Conservation (phyloP, 106 monocot genomes). For the Dendrobium chrysotoxum region DNA sequence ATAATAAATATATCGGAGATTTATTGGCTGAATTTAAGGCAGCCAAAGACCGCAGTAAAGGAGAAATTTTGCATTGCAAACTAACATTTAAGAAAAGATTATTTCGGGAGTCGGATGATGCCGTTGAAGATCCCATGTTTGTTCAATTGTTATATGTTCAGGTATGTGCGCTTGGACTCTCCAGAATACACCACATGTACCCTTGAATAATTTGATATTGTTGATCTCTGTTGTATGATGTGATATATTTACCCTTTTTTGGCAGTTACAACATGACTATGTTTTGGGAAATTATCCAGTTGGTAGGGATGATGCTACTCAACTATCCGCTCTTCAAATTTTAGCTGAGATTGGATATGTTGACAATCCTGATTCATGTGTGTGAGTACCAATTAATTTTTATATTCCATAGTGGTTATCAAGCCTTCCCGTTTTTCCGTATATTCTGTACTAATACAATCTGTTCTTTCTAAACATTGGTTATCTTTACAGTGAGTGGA, state of each 20-base stretch:
- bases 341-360: conserved; percentile 81
- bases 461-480: neutral
- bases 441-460: neutral
- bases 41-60: conserved; percentile 94
- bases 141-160: conserved; percentile 96
- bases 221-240: neutral
- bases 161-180: conserved; percentile 28
- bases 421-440: neutral
- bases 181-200: neutral
- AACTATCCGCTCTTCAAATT: conserved; percentile 89
- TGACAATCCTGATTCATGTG: conserved; percentile 72
- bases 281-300: conserved; percentile 97
- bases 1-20: conserved; percentile 98
- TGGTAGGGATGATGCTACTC: conserved; percentile 94
- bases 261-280: conserved; percentile 96
- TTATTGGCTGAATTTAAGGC: conserved; percentile 84
- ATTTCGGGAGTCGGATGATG: conserved; percentile 98
- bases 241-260: conserved; percentile 7
- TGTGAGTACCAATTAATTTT: conserved; percentile 42
- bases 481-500: conserved; percentile 74
- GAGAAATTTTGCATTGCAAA: conserved; percentile 94
- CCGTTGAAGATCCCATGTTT: conserved; percentile 90
- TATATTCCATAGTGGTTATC: neutral
- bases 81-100: conserved; percentile 87
- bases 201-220: neutral